phyloP scores from a whole-genome alignment of 176 grass and related monocot species.

The Secale cereale region DNA sequence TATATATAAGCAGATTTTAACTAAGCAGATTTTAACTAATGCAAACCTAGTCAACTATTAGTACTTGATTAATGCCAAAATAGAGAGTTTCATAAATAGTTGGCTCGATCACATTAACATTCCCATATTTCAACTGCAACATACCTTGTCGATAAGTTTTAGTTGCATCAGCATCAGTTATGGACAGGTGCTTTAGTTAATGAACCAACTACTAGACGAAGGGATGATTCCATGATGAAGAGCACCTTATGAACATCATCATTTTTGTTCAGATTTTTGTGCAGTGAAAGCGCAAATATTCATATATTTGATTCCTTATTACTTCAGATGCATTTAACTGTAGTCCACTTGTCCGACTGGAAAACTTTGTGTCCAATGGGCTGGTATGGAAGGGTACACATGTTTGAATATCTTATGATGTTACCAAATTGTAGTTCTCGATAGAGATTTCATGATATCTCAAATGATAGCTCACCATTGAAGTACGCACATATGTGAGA shows the following conservation, averaged over 20 bases:
- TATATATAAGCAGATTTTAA: too few species aligned
- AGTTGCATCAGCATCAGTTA: background rate
- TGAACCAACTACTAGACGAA: background rate
- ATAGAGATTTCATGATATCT: background rate
- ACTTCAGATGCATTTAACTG: background rate
- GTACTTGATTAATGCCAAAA: background rate
- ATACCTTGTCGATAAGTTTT: background rate
- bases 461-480: background rate
- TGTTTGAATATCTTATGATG: background rate
- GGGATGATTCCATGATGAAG: constrained; percentile 1
- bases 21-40: background rate
- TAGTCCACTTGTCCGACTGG: background rate
- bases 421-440: background rate
- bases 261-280: background rate
- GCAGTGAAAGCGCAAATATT: background rate
- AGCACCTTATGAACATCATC: background rate
- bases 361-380: background rate
- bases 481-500: background rate
- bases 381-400: background rate
- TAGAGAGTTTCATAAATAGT: background rate
- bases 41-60: background rate
- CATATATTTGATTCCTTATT: background rate
- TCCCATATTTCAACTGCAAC: background rate
- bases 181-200: background rate
- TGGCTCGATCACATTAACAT: background rate